These are phyloP conservation scores for Rhizoclosmatium globosum DNA, from an alignment of 192 early-diverging fungal genomes.

Conservation along the genomic window DNA sequence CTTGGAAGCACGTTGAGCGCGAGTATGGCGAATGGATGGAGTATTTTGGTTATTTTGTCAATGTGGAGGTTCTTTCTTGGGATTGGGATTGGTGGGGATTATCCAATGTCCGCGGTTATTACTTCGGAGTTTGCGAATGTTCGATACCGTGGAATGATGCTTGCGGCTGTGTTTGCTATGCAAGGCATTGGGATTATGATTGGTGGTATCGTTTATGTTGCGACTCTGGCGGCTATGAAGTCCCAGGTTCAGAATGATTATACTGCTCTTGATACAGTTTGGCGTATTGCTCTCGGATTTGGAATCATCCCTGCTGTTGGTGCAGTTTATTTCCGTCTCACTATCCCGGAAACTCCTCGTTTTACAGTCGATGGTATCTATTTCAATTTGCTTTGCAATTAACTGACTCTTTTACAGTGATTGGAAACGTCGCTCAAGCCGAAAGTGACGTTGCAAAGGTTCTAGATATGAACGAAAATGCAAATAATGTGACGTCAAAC, in stretches of 20 bases:
- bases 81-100: conserved; percentile 94
- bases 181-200: conserved; percentile 90
- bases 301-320: conserved; percentile 83
- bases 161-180: conserved; percentile 90
- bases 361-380: conserved; percentile 65
- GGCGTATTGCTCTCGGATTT: conserved; percentile 88
- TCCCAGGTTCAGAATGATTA: conserved; percentile 68
- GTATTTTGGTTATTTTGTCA: conserved; percentile 74
- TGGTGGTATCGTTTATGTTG: conserved; percentile 80
- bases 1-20: conserved; percentile 80
- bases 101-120: conserved; percentile 93
- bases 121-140: conserved; percentile 90
- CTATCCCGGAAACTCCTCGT: conserved; percentile 95
- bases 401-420: conserved; percentile 45
- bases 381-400: not conserved
- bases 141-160: conserved; percentile 86
- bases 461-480: conserved; percentile 37
- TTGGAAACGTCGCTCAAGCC: conserved; percentile 71
- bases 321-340: conserved; percentile 87
- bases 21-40: conserved; percentile 71
- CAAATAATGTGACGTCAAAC: conserved; percentile 28
- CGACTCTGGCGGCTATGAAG: conserved; percentile 77
- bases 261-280: conserved; percentile 80
- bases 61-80: conserved; percentile 94
- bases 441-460: conserved; percentile 44